Base-by-base conservation (phyloP, 116 monocot species). In the Dioscorea cayenensis region DNA sequence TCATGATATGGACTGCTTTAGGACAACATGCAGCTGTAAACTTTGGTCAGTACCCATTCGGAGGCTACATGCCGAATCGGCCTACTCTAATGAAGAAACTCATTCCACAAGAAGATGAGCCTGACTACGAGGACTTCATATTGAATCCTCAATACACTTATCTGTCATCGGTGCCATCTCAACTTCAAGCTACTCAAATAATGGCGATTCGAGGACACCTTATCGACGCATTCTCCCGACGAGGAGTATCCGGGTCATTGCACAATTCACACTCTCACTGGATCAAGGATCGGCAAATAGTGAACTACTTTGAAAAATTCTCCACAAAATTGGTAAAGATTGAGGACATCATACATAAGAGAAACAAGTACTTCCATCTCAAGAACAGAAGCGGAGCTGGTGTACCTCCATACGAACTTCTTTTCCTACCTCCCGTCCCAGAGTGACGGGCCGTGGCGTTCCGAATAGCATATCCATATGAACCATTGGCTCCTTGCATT, bases 391-490 rank as follows among this genome's bases (percentile, higher is more conserved):
- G 20, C 29, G 95, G 95, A 0, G 86, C 95, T 0, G 95, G 92
- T 0, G 49, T 92, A 32, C 80, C 85, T 7, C 90, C 95, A 0
- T 95, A 95, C 50, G 89, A 87, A 75, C 87, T 95, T 36, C 84
- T 95, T 19, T 81, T 36, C 89, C 85, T 6, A 66, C 73, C 1
- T 85, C 89, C 7, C 84, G 71, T 1, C 82, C 84, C 0, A 85
- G 90, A 14, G 85, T 85, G 7, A 95, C 90, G 1, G 90, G 80
- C 17, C 73, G 89, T 1, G 95, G 95, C 14, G 82, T 95, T 28
- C 95, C 95, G 0, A 95, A 92, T 69, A 95, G 95, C 70, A 81
- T 91, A 20, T 95, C 92, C 21, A 92, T 95, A 27, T 95, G 80
- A 92, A 10, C 7, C 43, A 43, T 6, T 6, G 7, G 11, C 12